Evolutionary conservation across 305 asterid genomes (phyloP).

Genomic region (Fraxinus albicans): DNA sequence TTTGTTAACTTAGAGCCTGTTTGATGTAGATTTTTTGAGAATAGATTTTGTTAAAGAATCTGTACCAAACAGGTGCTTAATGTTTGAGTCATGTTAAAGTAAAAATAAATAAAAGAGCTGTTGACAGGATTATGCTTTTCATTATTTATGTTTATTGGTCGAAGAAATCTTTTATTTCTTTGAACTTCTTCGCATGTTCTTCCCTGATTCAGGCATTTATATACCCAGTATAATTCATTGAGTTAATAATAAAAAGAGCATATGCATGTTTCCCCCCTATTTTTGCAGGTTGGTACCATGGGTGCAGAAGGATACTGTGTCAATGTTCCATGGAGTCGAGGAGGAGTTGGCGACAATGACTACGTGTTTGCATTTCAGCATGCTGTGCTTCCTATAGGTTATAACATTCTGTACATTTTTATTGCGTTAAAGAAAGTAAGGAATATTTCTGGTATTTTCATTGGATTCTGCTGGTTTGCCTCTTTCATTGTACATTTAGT

Average conservation of each 20-base stretch:
- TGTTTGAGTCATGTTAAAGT: slow-evolving; percentile 4
- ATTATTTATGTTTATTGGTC: slow-evolving; percentile 12
- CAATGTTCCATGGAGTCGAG: slow-evolving; percentile 90
- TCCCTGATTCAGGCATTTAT: slow-evolving; percentile 3
- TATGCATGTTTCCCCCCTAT: neutral
- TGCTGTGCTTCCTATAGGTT: slow-evolving; percentile 93
- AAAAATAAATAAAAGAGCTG: slow-evolving; percentile 7
- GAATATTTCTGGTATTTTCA: neutral
- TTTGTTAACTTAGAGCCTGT: slow-evolving; percentile 4
- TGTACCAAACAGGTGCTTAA: neutral
- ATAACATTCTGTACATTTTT: slow-evolving; percentile 11
- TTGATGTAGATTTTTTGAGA: neutral
- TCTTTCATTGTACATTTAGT: slow-evolving; percentile 6
- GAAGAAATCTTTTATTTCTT: neutral
- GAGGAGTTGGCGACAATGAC: slow-evolving; percentile 97
- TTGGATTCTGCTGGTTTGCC: slow-evolving; percentile 15
- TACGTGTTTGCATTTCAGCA: slow-evolving; percentile 90
- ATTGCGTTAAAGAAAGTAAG: slow-evolving; percentile 11
- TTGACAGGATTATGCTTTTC: neutral
- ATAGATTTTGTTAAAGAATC: neutral
- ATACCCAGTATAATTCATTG: slow-evolving; percentile 14
- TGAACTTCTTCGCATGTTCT: neutral
- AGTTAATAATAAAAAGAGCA: neutral
- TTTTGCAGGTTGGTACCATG: slow-evolving; percentile 78
- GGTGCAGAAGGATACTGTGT: slow-evolving; percentile 97